These are phyloP conservation scores for Nitzschia sp. DNA, from an alignment of 108 stramenopile genomes.

Conservation along the genomic window DNA sequence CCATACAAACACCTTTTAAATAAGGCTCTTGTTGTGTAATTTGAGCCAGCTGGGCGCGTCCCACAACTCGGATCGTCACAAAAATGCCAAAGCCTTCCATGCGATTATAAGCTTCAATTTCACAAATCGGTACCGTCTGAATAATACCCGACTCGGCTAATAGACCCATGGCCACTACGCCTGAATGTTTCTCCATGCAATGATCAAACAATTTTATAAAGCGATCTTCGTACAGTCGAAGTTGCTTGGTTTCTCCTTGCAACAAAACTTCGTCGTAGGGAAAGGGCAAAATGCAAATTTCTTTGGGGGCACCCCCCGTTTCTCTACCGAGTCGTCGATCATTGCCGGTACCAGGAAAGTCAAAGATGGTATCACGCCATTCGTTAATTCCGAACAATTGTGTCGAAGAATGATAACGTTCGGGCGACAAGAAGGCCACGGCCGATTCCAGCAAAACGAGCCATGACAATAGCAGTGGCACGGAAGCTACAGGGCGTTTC, in stretches of 20 bases:
- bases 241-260: constrained; percentile 74
- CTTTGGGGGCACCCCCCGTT: constrained; percentile 23
- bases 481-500: no score
- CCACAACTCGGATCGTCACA: constrained; percentile 70
- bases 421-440: neutral
- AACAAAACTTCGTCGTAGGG: constrained; percentile 70
- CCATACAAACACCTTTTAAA: constrained; percentile 59
- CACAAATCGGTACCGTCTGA: constrained; percentile 73
- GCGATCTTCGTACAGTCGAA: constrained; percentile 79
- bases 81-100: constrained; percentile 81
- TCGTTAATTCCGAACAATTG: constrained; percentile 33
- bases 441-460: no score
- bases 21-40: constrained; percentile 65
- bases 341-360: constrained; percentile 6
- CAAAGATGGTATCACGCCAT: constrained; percentile 55
- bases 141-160: constrained; percentile 66
- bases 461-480: neutral
- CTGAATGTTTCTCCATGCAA: constrained; percentile 59
- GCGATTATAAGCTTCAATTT: constrained; percentile 73
- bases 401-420: neutral
- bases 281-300: constrained; percentile 77
- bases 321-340: constrained; percentile 21
- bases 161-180: constrained; percentile 80
- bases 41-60: constrained; percentile 59
- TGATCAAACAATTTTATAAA: constrained; percentile 74